phyloP scores from a whole-genome alignment of 176 grass and related monocot species.

The Rhynchospora tenuis region DNA sequence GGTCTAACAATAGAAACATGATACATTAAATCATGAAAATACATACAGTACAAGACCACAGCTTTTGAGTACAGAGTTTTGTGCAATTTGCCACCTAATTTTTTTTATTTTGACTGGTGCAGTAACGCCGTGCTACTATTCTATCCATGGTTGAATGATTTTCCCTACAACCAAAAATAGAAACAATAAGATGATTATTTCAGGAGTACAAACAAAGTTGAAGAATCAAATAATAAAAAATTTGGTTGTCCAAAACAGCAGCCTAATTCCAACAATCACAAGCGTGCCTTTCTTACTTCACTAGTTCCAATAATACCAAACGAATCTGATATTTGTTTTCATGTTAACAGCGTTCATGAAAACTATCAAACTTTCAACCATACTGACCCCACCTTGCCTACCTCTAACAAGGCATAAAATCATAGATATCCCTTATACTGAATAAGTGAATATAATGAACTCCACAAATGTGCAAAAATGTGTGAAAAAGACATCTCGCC shows the following conservation, averaged over 20 bases:
- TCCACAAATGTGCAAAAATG: background rate
- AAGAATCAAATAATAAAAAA: background rate
- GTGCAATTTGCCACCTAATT: background rate
- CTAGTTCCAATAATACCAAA: background rate
- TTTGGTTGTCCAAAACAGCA: background rate
- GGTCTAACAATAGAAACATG: background rate
- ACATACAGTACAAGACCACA: constrained; percentile 12
- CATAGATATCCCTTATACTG: background rate
- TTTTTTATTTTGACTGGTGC: background rate
- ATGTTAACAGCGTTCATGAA: background rate
- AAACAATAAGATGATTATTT: background rate
- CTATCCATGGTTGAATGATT: background rate
- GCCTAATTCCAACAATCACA: background rate
- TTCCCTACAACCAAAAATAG: background rate
- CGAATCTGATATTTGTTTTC: background rate
- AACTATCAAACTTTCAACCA: background rate
- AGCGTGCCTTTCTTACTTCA: background rate
- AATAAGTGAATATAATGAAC: background rate
- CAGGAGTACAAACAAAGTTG: background rate
- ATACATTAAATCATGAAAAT: background rate
- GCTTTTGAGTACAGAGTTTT: background rate
- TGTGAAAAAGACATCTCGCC: background rate
- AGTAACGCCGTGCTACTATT: background rate
- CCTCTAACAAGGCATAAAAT: no score
- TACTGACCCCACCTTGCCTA: background rate